A percentile compares a stretch with the other conserved stretches of the same genome.
These are phyloP conservation scores for Collybia sp. DNA, from an alignment of 768 basidiomycete species.

Conservation along the genomic window DNA sequence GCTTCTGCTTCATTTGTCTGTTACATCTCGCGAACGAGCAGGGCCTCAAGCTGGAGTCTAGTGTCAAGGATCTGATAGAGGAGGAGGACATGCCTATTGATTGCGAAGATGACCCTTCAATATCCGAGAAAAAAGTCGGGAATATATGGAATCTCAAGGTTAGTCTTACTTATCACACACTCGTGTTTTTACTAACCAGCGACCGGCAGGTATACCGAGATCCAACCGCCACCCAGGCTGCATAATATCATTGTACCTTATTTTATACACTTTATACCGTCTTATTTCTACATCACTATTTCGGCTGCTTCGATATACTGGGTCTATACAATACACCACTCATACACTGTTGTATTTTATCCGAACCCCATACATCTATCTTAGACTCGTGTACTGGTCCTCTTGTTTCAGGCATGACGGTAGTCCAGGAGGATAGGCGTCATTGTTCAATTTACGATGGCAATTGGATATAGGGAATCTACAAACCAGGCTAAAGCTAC, in stretches of 20 bases:
- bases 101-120: constrained; percentile 9
- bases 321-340: constrained; percentile 6
- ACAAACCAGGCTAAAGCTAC: background rate
- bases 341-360: constrained; percentile 12
- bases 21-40: constrained; percentile 96
- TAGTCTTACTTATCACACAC: constrained; percentile 9
- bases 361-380: too few relatives aligned
- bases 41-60: constrained; percentile 75
- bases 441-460: too few relatives aligned
- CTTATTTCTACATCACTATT: constrained; percentile 2
- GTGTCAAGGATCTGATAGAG: constrained; percentile 33
- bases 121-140: constrained; percentile 45
- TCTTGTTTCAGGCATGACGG: too few relatives aligned
- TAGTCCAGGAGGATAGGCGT: too few relatives aligned
- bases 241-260: constrained; percentile 12
- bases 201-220: constrained; percentile 42
- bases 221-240: constrained; percentile 35
- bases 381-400: too few relatives aligned
- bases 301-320: constrained; percentile 1
- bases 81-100: constrained; percentile 15
- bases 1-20: constrained; percentile 98
- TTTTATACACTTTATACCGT: background rate
- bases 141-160: constrained; percentile 78
- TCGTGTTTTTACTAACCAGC: constrained; percentile 3
- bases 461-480: background rate